Evolutionary conservation across 2,329 filamentous ascomycete species (phyloP).

Genomic region (Simplicillium sp.): DNA sequence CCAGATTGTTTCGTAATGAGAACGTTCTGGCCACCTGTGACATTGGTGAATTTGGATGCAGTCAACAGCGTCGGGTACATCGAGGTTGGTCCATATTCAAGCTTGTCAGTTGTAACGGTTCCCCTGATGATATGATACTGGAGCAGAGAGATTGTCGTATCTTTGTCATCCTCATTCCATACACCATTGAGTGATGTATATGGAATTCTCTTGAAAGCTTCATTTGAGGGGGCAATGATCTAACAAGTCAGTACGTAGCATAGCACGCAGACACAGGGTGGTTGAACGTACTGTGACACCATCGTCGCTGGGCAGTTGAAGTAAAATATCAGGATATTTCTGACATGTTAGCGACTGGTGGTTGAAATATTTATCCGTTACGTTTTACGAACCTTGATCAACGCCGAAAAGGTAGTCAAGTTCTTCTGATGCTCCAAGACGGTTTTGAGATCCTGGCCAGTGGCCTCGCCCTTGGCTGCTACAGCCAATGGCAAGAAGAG

Average conservation of each 20-base stretch:
- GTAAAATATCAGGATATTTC: conserved; percentile 35
- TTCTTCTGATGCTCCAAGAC: conserved; percentile 25
- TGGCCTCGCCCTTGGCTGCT: conserved; percentile 8
- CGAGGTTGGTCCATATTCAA: conserved; percentile 24
- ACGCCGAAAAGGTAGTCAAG: conserved; percentile 31
- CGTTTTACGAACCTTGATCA: conserved; percentile 27
- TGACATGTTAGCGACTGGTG: conserved; percentile 11
- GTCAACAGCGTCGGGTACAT: conserved; percentile 35
- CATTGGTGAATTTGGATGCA: conserved; percentile 32
- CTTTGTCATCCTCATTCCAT: conserved; percentile 32
- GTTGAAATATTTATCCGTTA: neutral
- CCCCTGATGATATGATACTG: conserved; percentile 53
- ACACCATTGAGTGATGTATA: conserved; percentile 38
- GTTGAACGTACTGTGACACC: conserved; percentile 31
- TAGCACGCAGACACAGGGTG: neutral
- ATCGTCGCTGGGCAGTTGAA: conserved; percentile 30
- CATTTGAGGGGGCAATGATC: conserved; percentile 49
- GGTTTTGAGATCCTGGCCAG: too few species aligned
- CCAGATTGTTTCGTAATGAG: conserved; percentile 32
- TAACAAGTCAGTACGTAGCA: conserved; percentile 5
- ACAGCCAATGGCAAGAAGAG: conserved; percentile 11
- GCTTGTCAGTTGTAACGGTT: conserved; percentile 29
- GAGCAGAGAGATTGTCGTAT: conserved; percentile 39
- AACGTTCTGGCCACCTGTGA: conserved; percentile 39
- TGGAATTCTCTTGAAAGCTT: conserved; percentile 45